A percentile compares a stretch with the other conserved stretches of the same genome.
Conservation (phyloP, 768 basidiomycete species). For the Russula earlei region DNA sequence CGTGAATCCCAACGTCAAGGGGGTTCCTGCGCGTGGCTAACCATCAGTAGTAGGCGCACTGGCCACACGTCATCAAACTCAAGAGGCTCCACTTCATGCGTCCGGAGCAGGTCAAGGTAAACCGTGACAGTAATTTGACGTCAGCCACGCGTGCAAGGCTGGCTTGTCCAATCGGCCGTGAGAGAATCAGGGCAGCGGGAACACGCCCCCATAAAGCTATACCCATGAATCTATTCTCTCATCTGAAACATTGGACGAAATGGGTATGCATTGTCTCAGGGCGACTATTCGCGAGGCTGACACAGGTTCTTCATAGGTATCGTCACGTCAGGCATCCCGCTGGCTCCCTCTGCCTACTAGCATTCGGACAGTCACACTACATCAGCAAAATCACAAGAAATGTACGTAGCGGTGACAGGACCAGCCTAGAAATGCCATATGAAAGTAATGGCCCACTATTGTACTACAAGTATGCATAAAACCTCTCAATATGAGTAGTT, state of each 20-base stretch:
- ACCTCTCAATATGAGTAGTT: no score
- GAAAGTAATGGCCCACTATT: no score
- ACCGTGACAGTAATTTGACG: not conserved
- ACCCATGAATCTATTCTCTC: no score
- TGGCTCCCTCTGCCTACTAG: slow-evolving; percentile 82
- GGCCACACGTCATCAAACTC: not conserved
- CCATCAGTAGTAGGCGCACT: not conserved
- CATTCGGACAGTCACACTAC: no score
- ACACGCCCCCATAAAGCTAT: no score
- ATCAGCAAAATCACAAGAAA: no score
- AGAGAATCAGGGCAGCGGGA: no score
- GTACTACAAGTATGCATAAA: no score
- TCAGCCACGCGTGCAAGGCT: not conserved
- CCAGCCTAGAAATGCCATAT: no score
- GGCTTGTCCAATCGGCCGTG: not conserved
- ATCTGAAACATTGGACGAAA: slow-evolving; percentile 41
- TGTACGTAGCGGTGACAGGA: no score
- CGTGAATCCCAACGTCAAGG: not conserved
- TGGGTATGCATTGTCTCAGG: slow-evolving; percentile 40
- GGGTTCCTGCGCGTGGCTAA: not conserved
- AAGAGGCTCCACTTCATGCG: not conserved
- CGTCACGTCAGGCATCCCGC: slow-evolving; percentile 90
- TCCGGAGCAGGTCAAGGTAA: not conserved
- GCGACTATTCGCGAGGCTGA: slow-evolving; percentile 5
- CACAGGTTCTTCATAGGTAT: slow-evolving; percentile 34